Conservation (phyloP, 345 rosid genomes). For the Theobroma cacao region DNA sequence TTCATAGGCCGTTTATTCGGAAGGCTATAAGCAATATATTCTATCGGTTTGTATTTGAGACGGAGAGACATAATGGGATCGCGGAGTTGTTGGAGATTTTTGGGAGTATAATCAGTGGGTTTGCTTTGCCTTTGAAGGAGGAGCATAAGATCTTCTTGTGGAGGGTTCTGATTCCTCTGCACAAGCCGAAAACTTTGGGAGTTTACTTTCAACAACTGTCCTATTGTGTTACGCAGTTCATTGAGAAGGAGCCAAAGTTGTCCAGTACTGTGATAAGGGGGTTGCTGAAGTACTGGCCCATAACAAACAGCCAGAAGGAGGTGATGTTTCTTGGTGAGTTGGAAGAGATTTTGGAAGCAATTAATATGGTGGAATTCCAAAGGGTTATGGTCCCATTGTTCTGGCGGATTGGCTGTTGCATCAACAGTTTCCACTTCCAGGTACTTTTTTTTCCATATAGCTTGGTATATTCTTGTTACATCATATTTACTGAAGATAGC, state of each 20-base stretch:
- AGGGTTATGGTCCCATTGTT: constrained; percentile 78
- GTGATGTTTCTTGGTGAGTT: constrained; percentile 82
- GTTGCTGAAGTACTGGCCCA: constrained; percentile 79
- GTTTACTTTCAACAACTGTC: constrained; percentile 77
- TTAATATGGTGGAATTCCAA: constrained; percentile 71
- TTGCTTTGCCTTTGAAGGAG: constrained; percentile 84
- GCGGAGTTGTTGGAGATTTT: constrained; percentile 83
- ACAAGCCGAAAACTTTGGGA: constrained; percentile 81
- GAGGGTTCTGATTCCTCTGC: constrained; percentile 81
- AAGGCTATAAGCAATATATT: constrained; percentile 74
- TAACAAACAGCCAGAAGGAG: constrained; percentile 87
- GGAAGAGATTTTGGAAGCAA: constrained; percentile 78
- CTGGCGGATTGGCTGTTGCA: constrained; percentile 72
- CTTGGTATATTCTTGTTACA: neutral
- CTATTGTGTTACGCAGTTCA: constrained; percentile 70
- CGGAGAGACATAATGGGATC: constrained; percentile 77
- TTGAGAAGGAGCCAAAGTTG: constrained; percentile 83
- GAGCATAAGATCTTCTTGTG: constrained; percentile 87
- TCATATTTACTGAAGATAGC: neutral
- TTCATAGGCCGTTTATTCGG: constrained; percentile 79
- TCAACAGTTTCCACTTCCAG: constrained; percentile 85
- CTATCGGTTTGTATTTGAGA: constrained; percentile 73
- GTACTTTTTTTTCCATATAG: constrained; percentile 26
- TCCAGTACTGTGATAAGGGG: constrained; percentile 62
- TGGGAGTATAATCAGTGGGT: constrained; percentile 81